Conservation (phyloP, 305 asterid species). For the Ajuga reptans region DNA sequence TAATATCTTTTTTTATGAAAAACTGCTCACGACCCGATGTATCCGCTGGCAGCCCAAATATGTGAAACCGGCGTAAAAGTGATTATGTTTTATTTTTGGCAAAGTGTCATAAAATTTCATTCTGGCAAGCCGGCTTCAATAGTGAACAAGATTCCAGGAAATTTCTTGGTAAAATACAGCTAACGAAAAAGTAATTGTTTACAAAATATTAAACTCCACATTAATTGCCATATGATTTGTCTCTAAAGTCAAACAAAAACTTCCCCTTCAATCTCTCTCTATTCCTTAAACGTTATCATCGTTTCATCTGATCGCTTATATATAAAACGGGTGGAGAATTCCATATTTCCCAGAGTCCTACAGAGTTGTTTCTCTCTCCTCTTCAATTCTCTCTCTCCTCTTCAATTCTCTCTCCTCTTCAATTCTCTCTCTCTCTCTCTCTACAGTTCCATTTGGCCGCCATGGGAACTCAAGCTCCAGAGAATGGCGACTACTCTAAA, state of each 20-base stretch:
- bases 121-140: no score
- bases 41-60: no score
- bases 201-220: neutral
- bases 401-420: no score
- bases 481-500: constrained; percentile 18
- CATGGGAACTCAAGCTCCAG: constrained; percentile 43
- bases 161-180: constrained; percentile 3
- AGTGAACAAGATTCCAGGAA: constrained; percentile 23
- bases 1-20: no score
- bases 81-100: no score
- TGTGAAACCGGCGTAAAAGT: no score
- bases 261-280: constrained; percentile 14
- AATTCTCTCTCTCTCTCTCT: no score
- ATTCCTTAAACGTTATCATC: neutral
- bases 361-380: neutral
- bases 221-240: neutral
- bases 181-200: neutral
- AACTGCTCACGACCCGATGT: no score
- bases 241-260: constrained; percentile 21
- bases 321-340: neutral
- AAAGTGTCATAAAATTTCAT: no score
- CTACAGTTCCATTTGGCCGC: no score
- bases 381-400: no score
- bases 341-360: neutral
- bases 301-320: neutral